Conservation (phyloP, 1,284 basidiomycete species). For the Schizopora paradoxa region DNA sequence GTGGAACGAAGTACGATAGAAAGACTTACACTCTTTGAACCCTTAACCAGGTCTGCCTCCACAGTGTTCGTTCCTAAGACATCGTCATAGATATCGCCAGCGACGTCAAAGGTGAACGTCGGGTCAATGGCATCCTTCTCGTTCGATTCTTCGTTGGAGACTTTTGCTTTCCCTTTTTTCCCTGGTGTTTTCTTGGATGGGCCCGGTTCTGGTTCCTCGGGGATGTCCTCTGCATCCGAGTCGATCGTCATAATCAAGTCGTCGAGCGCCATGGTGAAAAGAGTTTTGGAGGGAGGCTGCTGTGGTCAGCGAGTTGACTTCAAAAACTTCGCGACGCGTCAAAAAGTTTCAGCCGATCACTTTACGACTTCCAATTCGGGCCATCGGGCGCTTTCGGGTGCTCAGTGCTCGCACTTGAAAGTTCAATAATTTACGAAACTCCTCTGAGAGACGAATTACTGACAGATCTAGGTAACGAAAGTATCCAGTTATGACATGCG, state of each 20-base stretch:
- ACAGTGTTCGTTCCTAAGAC: conserved; percentile 37
- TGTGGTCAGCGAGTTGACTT: background rate
- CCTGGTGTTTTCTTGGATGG: conserved; percentile 22
- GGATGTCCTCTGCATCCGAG: conserved; percentile 62
- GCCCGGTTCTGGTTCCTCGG: no score
- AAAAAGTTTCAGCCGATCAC: no score
- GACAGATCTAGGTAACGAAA: background rate
- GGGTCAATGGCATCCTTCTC: conserved; percentile 67
- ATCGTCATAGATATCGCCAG: conserved; percentile 62
- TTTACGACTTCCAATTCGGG: no score
- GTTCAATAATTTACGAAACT: no score
- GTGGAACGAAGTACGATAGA: conserved; percentile 7
- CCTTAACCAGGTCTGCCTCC: conserved; percentile 52
- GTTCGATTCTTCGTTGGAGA: conserved; percentile 20
- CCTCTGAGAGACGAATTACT: background rate
- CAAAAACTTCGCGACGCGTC: no score
- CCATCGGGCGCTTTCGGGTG: no score
- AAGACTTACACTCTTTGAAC: conserved; percentile 57
- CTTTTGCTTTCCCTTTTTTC: conserved; percentile 22
- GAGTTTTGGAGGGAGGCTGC: background rate
- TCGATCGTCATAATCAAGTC: conserved; percentile 81
- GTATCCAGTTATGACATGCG: conserved; percentile 2
- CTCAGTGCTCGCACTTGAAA: no score
- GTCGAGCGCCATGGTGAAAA: conserved; percentile 19
- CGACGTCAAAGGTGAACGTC: conserved; percentile 78